Base-by-base conservation (phyloP, 805 yeast genomes). In the Pichia exigua region DNA sequence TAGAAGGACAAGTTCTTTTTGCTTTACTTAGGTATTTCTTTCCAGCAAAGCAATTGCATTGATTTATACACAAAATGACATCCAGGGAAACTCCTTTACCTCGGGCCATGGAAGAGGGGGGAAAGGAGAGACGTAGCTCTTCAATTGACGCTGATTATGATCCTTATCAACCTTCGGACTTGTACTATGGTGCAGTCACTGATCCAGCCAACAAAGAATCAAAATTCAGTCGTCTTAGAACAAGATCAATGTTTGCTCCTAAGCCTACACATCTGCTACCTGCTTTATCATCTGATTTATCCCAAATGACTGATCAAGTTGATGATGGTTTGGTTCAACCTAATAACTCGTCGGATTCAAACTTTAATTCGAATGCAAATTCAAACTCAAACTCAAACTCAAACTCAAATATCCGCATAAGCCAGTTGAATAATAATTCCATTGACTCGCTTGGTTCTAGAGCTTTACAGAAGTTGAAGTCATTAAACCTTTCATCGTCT, bases 131-230 rank as follows among this genome's bases (percentile, higher is more conserved):
- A 42, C 61, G 69, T 24, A 56, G 54, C 27, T 72, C 77, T 3
- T 76, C 82, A 4, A 81, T 76, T 35, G 78, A 76, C n/a, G 58
- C 74, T 43, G 39, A 35, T 35, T n/a, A 35, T n/a, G 83, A 84
- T 61, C 94, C 94, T 0, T 83, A 73, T 56, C 83, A 84, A 18
- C 67, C 71, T n/a, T 77, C 92, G 0, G 91, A 84, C 46, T 71
- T 75, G 26, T 86, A 86, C 64, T 85, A 86, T 65, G 87, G 87
- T 5, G 81, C 85, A 1, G 64, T 64, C 32, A 79, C 81, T 2
- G 80, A 79, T 60, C 87, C 85, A 2, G 63, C 77, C 24, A 73
- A 68, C 57, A 67, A 65, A 51, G 61, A 65, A 44, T 68, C 77
- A 18, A 69, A 66, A 53, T 68, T 74, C 42, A 79, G 77, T 27